Evolutionary conservation across 2,329 filamentous ascomycete species (phyloP).

Genomic region (Alternaria consortialis): DNA sequence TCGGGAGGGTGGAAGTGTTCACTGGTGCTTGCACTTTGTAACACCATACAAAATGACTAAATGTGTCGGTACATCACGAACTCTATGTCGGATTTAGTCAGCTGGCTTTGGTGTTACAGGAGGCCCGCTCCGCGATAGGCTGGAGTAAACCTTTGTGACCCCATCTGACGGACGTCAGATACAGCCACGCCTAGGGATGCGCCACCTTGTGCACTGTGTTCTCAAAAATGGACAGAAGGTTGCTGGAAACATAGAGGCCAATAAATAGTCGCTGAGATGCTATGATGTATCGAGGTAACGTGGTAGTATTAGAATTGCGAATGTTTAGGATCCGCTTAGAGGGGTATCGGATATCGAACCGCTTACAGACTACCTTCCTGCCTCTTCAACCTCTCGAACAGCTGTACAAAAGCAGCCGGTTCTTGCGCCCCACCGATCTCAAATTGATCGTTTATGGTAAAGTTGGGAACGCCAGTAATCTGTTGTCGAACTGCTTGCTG

Average conservation of each 20-base stretch:
- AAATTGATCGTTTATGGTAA: constrained; percentile 73
- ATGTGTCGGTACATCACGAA: neutral
- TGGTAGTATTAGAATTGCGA: neutral
- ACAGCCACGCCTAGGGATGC: neutral
- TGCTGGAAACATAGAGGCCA: neutral
- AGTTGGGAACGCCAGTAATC: constrained; percentile 77
- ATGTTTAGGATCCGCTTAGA: neutral
- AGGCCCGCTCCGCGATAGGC: neutral
- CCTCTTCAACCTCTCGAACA: constrained; percentile 69
- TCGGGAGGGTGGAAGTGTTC: neutral
- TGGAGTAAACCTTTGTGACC: neutral
- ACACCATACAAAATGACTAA: neutral
- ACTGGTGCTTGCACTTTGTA: neutral
- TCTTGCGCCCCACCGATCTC: constrained; percentile 78
- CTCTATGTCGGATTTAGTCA: neutral
- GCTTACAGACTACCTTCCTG: constrained; percentile 39
- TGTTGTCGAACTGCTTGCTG: constrained; percentile 56
- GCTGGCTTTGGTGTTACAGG: neutral
- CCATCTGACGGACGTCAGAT: neutral
- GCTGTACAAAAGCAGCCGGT: constrained; percentile 69
- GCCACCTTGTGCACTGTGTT: neutral
- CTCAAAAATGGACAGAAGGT: neutral
- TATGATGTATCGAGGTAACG: neutral
- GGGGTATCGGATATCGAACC: neutral
- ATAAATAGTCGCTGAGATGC: neutral